A percentile compares a stretch with the other conserved stretches of the same genome.
These are phyloP conservation scores for Phaeosphaeriaceae sp. DNA, from an alignment of 2,329 filamentous ascomycete genomes.

Conservation along the genomic window DNA sequence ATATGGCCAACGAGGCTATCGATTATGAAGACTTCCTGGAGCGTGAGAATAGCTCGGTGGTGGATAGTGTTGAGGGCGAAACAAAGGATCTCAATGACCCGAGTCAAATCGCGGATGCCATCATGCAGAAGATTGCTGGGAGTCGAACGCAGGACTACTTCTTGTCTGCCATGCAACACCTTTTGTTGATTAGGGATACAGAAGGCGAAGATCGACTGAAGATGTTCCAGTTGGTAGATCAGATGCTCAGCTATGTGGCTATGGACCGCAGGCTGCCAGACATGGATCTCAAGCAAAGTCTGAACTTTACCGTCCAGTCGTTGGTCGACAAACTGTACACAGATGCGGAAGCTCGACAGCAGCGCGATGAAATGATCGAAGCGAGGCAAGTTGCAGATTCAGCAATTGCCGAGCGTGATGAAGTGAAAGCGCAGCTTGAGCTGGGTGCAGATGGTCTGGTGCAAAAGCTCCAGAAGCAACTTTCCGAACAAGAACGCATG, in stretches of 20 bases:
- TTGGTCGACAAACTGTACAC: constrained; percentile 95
- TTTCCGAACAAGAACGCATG: constrained; percentile 90
- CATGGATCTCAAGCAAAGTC: constrained; percentile 96
- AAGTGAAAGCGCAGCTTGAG: constrained; percentile 87
- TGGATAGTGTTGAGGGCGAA: constrained; percentile 84
- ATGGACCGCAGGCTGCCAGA: constrained; percentile 96
- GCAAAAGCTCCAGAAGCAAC: constrained; percentile 86
- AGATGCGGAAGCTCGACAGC: constrained; percentile 90
- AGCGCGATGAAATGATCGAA: constrained; percentile 88
- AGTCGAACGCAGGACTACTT: constrained; percentile 94
- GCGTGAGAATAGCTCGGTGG: constrained; percentile 85
- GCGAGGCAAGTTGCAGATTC: constrained; percentile 92
- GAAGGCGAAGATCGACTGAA: constrained; percentile 89
- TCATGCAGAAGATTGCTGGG: constrained; percentile 81
- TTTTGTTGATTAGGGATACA: constrained; percentile 89
- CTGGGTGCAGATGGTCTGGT: constrained; percentile 93
- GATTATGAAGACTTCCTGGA: constrained; percentile 98
- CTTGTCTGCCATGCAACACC: constrained; percentile 90
- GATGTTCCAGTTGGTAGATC: constrained; percentile 97
- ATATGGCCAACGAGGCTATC: constrained; percentile 91
- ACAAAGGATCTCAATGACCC: constrained; percentile 93
- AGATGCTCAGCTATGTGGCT: constrained; percentile 98
- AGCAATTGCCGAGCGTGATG: constrained; percentile 94
- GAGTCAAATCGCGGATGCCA: constrained; percentile 90
- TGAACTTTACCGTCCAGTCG: constrained; percentile 97